These are phyloP conservation scores for Paramecium primaurelia DNA, from an alignment of 73 alveolate species.

Conservation along the genomic window DNA sequence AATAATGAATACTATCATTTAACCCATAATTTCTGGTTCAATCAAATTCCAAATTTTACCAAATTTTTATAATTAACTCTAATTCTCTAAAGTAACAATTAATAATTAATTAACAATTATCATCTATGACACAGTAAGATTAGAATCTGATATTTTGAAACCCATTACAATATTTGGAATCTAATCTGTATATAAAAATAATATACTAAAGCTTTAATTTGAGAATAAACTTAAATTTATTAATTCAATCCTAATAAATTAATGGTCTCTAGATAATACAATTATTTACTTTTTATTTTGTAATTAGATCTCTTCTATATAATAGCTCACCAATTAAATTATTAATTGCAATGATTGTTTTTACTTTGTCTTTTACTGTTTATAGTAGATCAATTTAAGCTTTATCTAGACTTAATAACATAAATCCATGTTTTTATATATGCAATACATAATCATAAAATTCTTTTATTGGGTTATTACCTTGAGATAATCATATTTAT, in stretches of 20 bases:
- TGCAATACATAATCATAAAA: neutral
- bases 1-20: neutral
- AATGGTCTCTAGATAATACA: neutral
- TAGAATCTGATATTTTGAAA: neutral
- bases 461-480: neutral
- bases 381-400: neutral
- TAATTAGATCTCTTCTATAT: neutral
- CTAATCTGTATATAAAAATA: neutral
- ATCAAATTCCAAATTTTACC: constrained; percentile 39
- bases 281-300: neutral
- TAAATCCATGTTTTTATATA: neutral
- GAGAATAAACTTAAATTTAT: neutral
- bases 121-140: neutral
- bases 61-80: constrained; percentile 20
- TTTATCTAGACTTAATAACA: neutral
- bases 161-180: constrained; percentile 16
- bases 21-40: constrained; percentile 33
- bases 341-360: neutral
- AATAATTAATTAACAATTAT: neutral
- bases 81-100: neutral
- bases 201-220: neutral
- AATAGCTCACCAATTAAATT: neutral
- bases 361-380: neutral
- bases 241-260: neutral
- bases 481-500: neutral